Evolutionary conservation across 2,329 filamentous ascomycete genomes (phyloP).

Genomic region (Trichoderma afroharzianum): DNA sequence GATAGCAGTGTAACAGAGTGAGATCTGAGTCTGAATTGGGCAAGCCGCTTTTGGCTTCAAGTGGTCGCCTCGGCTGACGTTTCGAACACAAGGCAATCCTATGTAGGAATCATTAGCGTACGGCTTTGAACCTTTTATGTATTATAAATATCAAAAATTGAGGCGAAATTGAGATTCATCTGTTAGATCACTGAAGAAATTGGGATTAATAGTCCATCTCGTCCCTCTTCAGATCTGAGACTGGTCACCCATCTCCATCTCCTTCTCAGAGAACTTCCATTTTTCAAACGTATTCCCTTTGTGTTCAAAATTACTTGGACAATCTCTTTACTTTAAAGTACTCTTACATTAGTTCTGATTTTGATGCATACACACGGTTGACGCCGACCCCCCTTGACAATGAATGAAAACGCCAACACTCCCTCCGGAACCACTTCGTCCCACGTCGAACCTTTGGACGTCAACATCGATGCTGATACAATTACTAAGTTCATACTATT

Average conservation of each 20-base stretch:
- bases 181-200: neutral
- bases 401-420: neutral
- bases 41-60: neutral
- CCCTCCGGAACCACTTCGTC: neutral
- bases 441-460: neutral
- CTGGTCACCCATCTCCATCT: neutral
- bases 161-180: neutral
- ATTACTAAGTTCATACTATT: neutral
- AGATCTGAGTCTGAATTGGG: neutral
- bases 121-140: neutral
- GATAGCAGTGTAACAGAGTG: neutral
- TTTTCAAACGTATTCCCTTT: neutral
- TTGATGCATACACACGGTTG: neutral
- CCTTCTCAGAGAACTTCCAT: neutral
- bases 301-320: neutral
- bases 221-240: neutral
- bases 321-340: neutral
- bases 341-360: fast-evolving
- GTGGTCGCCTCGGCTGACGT: neutral
- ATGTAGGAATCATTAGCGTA: neutral
- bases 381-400: neutral
- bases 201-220: neutral
- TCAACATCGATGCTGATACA: neutral
- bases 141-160: neutral
- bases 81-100: neutral